These are phyloP conservation scores for Macroventuria anomochaeta DNA, from an alignment of 2,329 filamentous ascomycete species.

Conservation along the genomic window DNA sequence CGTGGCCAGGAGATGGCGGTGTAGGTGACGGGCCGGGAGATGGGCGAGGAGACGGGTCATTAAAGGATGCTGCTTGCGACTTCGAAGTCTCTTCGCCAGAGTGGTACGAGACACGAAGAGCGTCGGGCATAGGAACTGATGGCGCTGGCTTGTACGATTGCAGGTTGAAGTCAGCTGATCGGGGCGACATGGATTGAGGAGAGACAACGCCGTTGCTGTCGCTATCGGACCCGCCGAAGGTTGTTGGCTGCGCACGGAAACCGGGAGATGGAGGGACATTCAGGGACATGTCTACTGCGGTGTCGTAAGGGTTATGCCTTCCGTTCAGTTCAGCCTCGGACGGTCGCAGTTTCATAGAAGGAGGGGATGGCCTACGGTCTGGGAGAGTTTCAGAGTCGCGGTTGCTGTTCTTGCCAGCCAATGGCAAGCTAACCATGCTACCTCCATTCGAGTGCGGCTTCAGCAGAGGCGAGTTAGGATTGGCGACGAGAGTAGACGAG, in stretches of 20 bases:
- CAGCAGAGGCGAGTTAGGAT: conserved; percentile 40
- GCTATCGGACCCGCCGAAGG: conserved; percentile 39
- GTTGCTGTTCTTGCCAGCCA: conserved; percentile 28
- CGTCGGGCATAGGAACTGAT: conserved; percentile 34
- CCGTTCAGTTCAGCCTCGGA: conserved; percentile 48
- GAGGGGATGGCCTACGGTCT: conserved; percentile 30
- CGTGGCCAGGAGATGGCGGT: conserved; percentile 33
- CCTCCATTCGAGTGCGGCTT: conserved; percentile 40
- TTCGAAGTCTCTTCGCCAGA: conserved; percentile 23
- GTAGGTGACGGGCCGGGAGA: conserved; percentile 32
- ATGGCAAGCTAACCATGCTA: conserved; percentile 44
- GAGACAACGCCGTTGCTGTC: conserved; percentile 33
- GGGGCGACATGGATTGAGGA: conserved; percentile 35
- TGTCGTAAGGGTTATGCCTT: conserved; percentile 42
- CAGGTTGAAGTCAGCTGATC: conserved; percentile 28
- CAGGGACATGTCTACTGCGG: conserved; percentile 45
- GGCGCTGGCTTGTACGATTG: conserved; percentile 39
- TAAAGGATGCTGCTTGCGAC: conserved; percentile 42
- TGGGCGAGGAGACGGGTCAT: conserved; percentile 16
- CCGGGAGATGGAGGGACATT: conserved; percentile 43
- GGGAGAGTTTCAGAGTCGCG: conserved; percentile 29
- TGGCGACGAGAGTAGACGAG: conserved; percentile 45
- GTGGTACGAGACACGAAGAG: conserved; percentile 35
- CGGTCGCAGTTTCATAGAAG: conserved; percentile 40
- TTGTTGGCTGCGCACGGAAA: conserved; percentile 27